Percentiles rank a stretch among this genome's conserved stretches.
Evolutionary conservation across 306 rosid species (phyloP).

Genomic region (Parietaria judaica): DNA sequence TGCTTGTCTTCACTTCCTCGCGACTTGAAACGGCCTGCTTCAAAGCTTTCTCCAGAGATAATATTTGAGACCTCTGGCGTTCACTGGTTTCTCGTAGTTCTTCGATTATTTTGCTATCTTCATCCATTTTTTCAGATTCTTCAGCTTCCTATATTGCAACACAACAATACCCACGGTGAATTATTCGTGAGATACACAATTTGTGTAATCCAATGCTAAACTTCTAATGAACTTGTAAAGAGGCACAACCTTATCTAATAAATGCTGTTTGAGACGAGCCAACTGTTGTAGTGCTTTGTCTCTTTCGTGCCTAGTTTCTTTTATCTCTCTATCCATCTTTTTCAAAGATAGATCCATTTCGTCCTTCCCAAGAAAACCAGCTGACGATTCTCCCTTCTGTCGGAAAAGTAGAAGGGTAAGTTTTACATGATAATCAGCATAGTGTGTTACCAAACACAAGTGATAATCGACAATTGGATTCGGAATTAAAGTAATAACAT

Average conservation of each 20-base stretch:
- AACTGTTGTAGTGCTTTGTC: conserved; percentile 71
- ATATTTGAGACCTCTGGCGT: conserved; percentile 45
- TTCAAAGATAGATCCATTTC: conserved; percentile 66
- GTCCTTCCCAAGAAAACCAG: conserved; percentile 58
- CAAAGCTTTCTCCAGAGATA: conserved; percentile 65
- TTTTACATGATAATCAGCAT: background rate
- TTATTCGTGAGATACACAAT: background rate
- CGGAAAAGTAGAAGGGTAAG: background rate
- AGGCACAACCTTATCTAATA: conserved; percentile 73
- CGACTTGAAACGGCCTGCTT: conserved; percentile 61
- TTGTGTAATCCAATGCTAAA: background rate
- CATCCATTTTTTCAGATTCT: conserved; percentile 96
- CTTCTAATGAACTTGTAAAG: background rate
- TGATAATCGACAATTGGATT: no score
- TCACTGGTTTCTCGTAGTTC: conserved; percentile 62
- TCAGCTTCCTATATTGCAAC: conserved; percentile 63
- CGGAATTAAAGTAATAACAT: no score
- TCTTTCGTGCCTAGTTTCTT: conserved; percentile 57
- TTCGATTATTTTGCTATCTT: conserved; percentile 82
- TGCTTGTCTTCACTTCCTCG: conserved; percentile 53
- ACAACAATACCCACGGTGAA: conserved; percentile 8
- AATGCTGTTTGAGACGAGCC: conserved; percentile 94
- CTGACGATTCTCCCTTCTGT: conserved; percentile 46
- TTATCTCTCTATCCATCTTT: conserved; percentile 55
- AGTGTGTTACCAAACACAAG: background rate